A percentile compares a stretch with the other conserved stretches of the same genome.
Evolutionary conservation across 75 land plant species (phyloP).

Genomic region (Adiantum capillusveneris): DNA sequence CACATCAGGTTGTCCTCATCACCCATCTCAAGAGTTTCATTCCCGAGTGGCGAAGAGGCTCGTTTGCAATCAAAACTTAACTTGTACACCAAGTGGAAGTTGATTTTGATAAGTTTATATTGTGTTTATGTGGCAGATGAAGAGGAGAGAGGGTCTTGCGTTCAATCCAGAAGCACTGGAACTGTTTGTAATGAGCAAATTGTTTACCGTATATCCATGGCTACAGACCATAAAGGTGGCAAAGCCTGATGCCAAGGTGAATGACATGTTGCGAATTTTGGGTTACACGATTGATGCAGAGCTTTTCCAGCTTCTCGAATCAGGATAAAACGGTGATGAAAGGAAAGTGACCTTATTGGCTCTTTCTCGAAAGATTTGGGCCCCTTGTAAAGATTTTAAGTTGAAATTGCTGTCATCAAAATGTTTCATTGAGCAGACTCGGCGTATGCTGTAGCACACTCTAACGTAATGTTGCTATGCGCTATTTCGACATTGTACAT

Average conservation of each 20-base stretch:
- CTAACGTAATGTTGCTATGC: no score
- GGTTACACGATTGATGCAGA: slow-evolving; percentile 71
- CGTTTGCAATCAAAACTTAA: neutral
- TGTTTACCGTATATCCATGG: slow-evolving; percentile 62
- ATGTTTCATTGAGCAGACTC: no score
- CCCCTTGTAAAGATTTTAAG: no score
- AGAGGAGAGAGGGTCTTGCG: slow-evolving; percentile 61
- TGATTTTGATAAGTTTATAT: neutral
- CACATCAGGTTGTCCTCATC: slow-evolving; percentile 61
- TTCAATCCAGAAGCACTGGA: slow-evolving; percentile 90
- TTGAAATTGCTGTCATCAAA: no score
- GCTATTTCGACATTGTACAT: no score
- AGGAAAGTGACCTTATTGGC: no score
- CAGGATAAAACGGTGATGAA: no score
- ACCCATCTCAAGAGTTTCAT: neutral
- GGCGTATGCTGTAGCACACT: no score
- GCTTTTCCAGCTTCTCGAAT: slow-evolving; percentile 54
- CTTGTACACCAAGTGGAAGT: neutral
- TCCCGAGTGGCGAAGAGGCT: neutral
- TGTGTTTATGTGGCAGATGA: slow-evolving; percentile 49
- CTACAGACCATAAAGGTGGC: slow-evolving; percentile 45
- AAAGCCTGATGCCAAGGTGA: slow-evolving; percentile 53
- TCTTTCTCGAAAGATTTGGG: no score
- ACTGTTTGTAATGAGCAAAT: slow-evolving; percentile 73
- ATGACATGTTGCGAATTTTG: slow-evolving; percentile 75